phyloP scores from a whole-genome alignment of 2,329 filamentous ascomycete species.

The Phyllosticta citrichinensis region DNA sequence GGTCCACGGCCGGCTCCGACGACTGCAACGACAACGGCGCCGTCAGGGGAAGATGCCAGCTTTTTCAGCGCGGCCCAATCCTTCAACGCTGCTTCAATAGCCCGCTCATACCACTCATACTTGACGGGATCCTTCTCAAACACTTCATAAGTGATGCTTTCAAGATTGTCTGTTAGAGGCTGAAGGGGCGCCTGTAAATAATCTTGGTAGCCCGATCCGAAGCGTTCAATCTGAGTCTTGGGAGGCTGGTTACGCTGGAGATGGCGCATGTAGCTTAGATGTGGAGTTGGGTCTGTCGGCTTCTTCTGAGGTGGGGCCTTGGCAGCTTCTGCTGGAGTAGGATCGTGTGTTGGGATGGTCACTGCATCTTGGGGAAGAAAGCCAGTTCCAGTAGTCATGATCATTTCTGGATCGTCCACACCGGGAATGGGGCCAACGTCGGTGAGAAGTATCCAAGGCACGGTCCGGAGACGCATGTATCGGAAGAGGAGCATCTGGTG shows the following conservation, averaged over 20 bases:
- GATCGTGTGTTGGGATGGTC: slow-evolving; percentile 31
- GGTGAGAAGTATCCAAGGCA: slow-evolving; percentile 52
- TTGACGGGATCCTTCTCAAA: slow-evolving; percentile 98
- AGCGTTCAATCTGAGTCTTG: slow-evolving; percentile 51
- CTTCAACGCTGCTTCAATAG: slow-evolving; percentile 66
- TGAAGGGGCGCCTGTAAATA: slow-evolving; percentile 93
- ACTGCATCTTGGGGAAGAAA: slow-evolving; percentile 32
- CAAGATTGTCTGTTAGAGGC: slow-evolving; percentile 88
- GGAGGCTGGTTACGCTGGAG: slow-evolving; percentile 73
- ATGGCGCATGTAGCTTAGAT: slow-evolving; percentile 75
- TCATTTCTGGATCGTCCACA: slow-evolving; percentile 30
- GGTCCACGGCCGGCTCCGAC: slow-evolving; percentile 90
- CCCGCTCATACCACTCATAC: slow-evolving; percentile 88
- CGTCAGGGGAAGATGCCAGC: slow-evolving; percentile 61
- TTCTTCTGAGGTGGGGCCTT: slow-evolving; percentile 31
- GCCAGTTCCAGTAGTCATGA: slow-evolving; percentile 27
- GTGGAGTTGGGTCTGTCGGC: slow-evolving; percentile 46
- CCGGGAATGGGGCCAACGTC: slow-evolving; percentile 48
- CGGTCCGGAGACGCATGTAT: slow-evolving; percentile 46
- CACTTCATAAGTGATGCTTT: slow-evolving; percentile 95
- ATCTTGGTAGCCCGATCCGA: slow-evolving; percentile 72
- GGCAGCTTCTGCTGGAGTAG: slow-evolving; percentile 60
- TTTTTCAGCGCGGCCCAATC: slow-evolving; percentile 69
- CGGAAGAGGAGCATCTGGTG: slow-evolving; percentile 49
- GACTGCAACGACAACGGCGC: slow-evolving; percentile 75